A percentile compares a stretch with the other conserved stretches of the same genome.
These are phyloP conservation scores for Solanum tarijense DNA, from an alignment of 257 asterid species.

Conservation along the genomic window DNA sequence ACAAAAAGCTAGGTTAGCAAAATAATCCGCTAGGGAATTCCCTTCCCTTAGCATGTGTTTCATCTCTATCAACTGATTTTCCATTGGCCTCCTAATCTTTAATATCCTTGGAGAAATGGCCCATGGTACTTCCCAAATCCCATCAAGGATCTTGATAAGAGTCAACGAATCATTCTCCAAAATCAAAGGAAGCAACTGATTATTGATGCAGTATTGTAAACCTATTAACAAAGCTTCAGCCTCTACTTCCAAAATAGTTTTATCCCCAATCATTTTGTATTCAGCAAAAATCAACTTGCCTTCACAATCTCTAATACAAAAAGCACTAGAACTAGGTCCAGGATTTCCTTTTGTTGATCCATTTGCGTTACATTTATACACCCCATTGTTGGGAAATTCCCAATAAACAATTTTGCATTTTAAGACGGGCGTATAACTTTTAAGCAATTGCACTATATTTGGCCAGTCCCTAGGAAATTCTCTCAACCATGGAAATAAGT, in stretches of 20 bases:
- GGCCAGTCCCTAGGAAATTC: not conserved
- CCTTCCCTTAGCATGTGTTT: not conserved
- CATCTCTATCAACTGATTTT: not conserved
- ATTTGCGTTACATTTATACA: not conserved
- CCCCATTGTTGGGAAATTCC: not conserved
- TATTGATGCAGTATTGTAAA: not conserved
- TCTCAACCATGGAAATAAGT: not conserved
- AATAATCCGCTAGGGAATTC: not conserved
- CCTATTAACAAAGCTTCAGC: not conserved
- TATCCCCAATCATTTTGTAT: not conserved
- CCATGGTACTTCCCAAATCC: not conserved
- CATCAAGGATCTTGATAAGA: not conserved
- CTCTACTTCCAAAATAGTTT: not conserved
- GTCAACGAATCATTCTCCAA: not conserved
- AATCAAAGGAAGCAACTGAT: not conserved
- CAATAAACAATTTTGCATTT: not conserved
- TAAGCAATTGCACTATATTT: not conserved
- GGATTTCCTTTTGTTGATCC: not conserved
- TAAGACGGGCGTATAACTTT: not conserved
- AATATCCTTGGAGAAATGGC: not conserved
- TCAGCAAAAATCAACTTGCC: not conserved
- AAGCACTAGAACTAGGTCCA: not conserved
- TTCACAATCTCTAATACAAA: not conserved
- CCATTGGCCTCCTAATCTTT: not conserved
- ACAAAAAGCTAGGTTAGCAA: not conserved